Conservation (phyloP, 495 filamentous ascomycete species). For the Penicillium desertorum region DNA sequence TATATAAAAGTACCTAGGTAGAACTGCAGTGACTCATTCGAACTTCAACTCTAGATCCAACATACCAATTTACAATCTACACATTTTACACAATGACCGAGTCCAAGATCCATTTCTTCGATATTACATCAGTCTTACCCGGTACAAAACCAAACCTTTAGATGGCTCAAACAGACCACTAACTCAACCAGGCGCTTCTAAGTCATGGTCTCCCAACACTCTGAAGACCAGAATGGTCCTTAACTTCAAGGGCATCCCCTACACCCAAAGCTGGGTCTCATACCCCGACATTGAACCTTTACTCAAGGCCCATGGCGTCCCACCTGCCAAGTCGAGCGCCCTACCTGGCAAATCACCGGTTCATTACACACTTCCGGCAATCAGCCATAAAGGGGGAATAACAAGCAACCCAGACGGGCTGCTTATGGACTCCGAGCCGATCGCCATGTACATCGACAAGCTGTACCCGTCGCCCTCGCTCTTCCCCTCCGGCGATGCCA, state of each 20-base stretch:
- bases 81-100: constrained; percentile 27
- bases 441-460: constrained; percentile 39
- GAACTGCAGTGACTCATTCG: too few species aligned
- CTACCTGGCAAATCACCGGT: constrained; percentile 21
- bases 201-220: constrained; percentile 46
- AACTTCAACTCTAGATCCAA: background rate
- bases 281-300: constrained; percentile 44
- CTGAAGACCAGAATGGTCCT: constrained; percentile 38
- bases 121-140: constrained; percentile 35
- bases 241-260: constrained; percentile 44
- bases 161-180: constrained; percentile 2
- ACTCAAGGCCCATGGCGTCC: constrained; percentile 25
- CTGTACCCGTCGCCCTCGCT: constrained; percentile 32
- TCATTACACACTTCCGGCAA: constrained; percentile 43
- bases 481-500: constrained; percentile 37
- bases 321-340: constrained; percentile 24
- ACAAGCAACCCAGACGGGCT: constrained; percentile 28
- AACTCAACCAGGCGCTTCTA: constrained; percentile 27
- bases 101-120: constrained; percentile 40
- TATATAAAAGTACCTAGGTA: too few species aligned
- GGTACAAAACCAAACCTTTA: constrained; percentile 21
- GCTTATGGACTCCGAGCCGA: constrained; percentile 43
- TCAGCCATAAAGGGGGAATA: constrained; percentile 31
- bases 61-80: background rate
- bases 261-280: constrained; percentile 44